Evolutionary conservation across 306 rosid genomes (phyloP).

Genomic region (Prunus armeniaca): DNA sequence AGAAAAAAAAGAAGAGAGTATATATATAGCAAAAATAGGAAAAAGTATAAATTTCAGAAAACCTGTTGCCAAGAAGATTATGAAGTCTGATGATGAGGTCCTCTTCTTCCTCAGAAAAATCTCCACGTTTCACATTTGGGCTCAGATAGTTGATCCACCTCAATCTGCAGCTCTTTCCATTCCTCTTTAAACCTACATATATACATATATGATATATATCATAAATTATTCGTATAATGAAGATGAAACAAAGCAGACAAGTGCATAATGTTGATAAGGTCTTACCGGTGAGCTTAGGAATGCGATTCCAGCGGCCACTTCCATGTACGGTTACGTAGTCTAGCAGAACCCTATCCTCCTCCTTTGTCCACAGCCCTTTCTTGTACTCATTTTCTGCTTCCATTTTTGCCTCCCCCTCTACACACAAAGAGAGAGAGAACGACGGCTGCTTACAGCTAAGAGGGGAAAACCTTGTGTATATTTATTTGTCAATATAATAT

Average conservation of each 20-base stretch:
- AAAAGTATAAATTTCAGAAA: no score
- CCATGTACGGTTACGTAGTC: conserved; percentile 29
- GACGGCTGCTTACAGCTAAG: neutral
- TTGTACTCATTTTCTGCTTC: conserved; percentile 16
- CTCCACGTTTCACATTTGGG: conserved; percentile 26
- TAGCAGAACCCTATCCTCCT: conserved; percentile 37
- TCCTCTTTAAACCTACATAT: conserved; percentile 25
- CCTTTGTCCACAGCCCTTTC: conserved; percentile 39
- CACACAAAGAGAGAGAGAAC: neutral
- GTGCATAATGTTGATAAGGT: neutral
- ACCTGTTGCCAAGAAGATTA: conserved; percentile 41
- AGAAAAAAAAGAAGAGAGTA: neutral
- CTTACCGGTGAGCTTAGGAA: conserved; percentile 33
- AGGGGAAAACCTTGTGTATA: no score
- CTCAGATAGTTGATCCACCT: conserved; percentile 41
- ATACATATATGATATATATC: neutral
- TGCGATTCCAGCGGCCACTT: conserved; percentile 33
- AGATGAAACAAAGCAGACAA: no score
- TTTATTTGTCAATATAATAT: no score
- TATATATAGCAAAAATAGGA: no score
- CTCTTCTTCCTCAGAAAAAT: conserved; percentile 33
- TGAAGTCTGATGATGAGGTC: conserved; percentile 36
- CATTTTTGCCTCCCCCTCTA: neutral
- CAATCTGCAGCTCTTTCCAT: conserved; percentile 34
- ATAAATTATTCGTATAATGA: neutral